Evolutionary conservation across 768 basidiomycete species (phyloP), one percentile per base, ranked within the genome.

Genomic region (Collybiopsis luxurians): DNA sequence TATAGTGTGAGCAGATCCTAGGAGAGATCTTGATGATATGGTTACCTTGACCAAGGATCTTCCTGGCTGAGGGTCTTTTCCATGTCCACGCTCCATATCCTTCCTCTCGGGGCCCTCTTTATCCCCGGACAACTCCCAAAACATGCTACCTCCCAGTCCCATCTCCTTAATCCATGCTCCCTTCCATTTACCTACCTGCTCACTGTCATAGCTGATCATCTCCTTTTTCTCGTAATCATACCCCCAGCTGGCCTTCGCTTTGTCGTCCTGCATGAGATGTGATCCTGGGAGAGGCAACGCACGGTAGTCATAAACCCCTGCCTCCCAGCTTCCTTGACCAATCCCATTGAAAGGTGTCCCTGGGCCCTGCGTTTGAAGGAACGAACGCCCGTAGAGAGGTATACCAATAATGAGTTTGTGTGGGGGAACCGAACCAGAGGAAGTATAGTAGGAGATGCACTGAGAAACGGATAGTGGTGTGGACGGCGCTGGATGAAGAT

Each of bases 311-410:
- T 94, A 95, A n/a, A 86, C 81, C 13, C 90, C 90, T 46, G 81
- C 73, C 67, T 98, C 96, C 96, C 96, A 98, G 43, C 82, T 89
- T 31, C 96, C 96, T 48, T 77, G 82, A 3, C 96, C 97, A 43
- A 91, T 69, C 28, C 96, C 95, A 12, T 81, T 81, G 74, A 87
- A 99, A 0, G 89, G 76, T 13, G 75, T 67, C 0, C 93, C 94
- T 4, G 92, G 90, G 0, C 96, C 96, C 44, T 82, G 72, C 0
- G 95, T 95, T 65, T 87, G 84, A 67, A 84, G 75, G 76, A 99
- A 99, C 40, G 90, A 89, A 24, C 96, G 84, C 1, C 97, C 97
- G 62, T 98, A 99, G 4, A 97, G 79, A 0, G 97, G 97, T 45
- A 98, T 82, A 11, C 96, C 96, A 57, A 98, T 72, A 51, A 98